These are phyloP conservation scores for Theileria orientalis DNA, from an alignment of 169 alveolate species.

Conservation along the genomic window DNA sequence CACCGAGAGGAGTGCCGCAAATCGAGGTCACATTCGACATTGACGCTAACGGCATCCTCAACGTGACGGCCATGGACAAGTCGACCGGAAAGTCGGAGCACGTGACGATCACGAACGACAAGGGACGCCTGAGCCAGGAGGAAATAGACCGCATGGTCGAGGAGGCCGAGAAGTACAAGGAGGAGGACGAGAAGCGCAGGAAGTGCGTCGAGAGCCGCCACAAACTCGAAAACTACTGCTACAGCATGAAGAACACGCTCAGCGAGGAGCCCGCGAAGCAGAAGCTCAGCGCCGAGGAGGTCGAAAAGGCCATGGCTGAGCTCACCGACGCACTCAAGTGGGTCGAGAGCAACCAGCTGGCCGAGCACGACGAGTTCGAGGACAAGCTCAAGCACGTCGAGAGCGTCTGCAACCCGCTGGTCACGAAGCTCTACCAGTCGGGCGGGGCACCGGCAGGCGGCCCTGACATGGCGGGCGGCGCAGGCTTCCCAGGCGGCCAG, in stretches of 20 bases:
- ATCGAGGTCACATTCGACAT: conserved; percentile 96
- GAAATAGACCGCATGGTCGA: conserved; percentile 94
- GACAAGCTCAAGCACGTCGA: conserved; percentile 94
- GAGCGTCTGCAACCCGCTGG: conserved; percentile 91
- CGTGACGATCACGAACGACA: conserved; percentile 95
- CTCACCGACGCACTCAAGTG: conserved; percentile 90
- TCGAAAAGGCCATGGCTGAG: conserved; percentile 80
- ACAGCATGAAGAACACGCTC: conserved; percentile 89
- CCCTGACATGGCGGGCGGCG: conserved; percentile 89
- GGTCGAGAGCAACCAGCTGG: conserved; percentile 92
- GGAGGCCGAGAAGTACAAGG: conserved; percentile 95
- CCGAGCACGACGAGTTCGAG: conserved; percentile 91
- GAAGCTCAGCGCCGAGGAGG: conserved; percentile 89
- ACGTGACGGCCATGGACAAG: conserved; percentile 95
- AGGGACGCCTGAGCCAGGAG: conserved; percentile 91
- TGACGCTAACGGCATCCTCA: conserved; percentile 95
- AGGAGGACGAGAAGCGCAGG: conserved; percentile 90
- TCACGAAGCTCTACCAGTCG: conserved; percentile 89
- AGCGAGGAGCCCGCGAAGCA: conserved; percentile 91
- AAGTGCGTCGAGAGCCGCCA: conserved; percentile 91
- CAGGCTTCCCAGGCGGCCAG: conserved; percentile 88
- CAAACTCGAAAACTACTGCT: conserved; percentile 90
- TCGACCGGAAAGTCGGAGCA: conserved; percentile 91
- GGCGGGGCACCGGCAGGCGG: conserved; percentile 91
- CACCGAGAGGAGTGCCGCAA: conserved; percentile 98